These are phyloP conservation scores for Blastocystis sp. DNA, from an alignment of 352 stramenopile species.

Conservation along the genomic window DNA sequence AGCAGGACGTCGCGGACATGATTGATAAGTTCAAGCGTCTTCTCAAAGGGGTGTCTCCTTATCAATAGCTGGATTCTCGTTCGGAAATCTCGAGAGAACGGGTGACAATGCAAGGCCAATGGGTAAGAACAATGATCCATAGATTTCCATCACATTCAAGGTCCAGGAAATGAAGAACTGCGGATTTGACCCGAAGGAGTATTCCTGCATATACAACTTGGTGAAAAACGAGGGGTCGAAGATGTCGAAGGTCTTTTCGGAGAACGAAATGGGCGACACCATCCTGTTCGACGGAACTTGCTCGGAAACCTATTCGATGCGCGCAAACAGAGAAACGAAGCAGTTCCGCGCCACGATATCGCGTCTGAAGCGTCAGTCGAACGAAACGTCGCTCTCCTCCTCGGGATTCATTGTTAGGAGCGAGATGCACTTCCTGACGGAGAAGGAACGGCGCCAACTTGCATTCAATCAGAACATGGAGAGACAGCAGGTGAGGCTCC, in stretches of 20 bases:
- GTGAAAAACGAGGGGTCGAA: constrained; percentile 30
- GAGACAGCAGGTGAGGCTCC: no score
- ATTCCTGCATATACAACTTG: constrained; percentile 44
- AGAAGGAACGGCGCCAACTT: constrained; percentile 29
- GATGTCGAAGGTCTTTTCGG: constrained; percentile 1
- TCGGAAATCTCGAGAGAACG: constrained; percentile 1
- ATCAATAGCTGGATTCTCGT: constrained; percentile 25
- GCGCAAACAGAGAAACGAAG: constrained; percentile 35
- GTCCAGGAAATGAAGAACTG: background rate
- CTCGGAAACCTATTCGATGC: background rate
- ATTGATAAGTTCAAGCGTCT: constrained; percentile 33
- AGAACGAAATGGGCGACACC: background rate
- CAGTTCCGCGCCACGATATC: background rate
- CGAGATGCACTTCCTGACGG: constrained; percentile 18
- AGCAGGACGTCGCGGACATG: constrained; percentile 32
- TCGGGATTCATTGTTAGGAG: background rate
- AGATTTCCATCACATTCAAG: constrained; percentile 16
- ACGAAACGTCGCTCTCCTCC: background rate
- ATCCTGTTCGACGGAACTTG: constrained; percentile 16
- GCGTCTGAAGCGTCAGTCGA: constrained; percentile 2
- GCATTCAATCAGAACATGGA: background rate
- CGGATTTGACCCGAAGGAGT: constrained; percentile 1
- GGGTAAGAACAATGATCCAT: background rate
- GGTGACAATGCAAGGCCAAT: constrained; percentile 12
- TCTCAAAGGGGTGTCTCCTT: background rate